Conservation (phyloP, 129 eudicot genomes). For the Solidago caesia region DNA sequence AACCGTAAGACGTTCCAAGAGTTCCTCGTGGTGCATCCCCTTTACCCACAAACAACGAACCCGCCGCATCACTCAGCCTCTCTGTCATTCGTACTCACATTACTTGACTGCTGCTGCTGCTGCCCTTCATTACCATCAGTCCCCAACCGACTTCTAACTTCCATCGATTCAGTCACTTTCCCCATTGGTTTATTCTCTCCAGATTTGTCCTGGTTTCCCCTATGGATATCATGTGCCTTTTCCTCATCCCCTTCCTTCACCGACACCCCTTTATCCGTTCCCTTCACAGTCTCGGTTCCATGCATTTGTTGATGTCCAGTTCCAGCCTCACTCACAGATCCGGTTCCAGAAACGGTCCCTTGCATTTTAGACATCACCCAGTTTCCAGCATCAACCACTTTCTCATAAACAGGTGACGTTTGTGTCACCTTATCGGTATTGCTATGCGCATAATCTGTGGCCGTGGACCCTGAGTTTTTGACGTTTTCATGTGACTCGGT, state of each 20-base stretch:
- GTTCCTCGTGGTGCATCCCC: constrained; percentile 41
- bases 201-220: constrained; percentile 25
- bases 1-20: constrained; percentile 38
- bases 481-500: constrained; percentile 7
- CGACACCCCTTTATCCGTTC: constrained; percentile 51
- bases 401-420: constrained; percentile 46
- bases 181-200: constrained; percentile 35
- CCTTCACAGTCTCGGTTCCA: neutral
- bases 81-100: constrained; percentile 40
- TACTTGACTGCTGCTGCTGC: constrained; percentile 24
- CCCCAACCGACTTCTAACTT: constrained; percentile 55
- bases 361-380: constrained; percentile 43
- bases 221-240: constrained; percentile 45
- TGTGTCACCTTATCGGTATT: constrained; percentile 31
- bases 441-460: constrained; percentile 48
- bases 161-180: constrained; percentile 63
- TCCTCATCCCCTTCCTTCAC: constrained; percentile 69
- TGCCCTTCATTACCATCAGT: neutral
- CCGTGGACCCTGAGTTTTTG: constrained; percentile 23
- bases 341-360: constrained; percentile 29
- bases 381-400: constrained; percentile 53
- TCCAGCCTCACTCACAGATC: constrained; percentile 38
- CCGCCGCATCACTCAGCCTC: constrained; percentile 45
- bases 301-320: neutral
- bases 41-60: constrained; percentile 55